Conservation (phyloP, 805 yeast genomes). For the Candida jianshihensis region DNA sequence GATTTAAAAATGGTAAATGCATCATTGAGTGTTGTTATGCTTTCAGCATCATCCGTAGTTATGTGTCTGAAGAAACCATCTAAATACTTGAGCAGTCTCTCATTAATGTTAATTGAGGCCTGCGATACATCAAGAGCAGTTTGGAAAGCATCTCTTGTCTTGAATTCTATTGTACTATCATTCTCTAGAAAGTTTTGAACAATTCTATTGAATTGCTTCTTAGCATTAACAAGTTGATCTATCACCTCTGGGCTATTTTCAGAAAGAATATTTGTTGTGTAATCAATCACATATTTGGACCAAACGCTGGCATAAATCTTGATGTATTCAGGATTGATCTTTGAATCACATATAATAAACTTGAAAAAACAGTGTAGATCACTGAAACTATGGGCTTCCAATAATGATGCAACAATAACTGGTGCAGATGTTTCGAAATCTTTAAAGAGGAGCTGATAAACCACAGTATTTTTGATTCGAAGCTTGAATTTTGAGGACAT, state of each 20-base stretch:
- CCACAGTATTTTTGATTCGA: slow-evolving; percentile 1
- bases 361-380: slow-evolving; percentile 7
- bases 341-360: neutral
- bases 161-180: slow-evolving; percentile 12
- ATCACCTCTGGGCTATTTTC: slow-evolving; percentile 7
- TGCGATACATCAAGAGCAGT: slow-evolving; percentile 5
- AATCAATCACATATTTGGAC: slow-evolving; percentile 9
- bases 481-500: neutral
- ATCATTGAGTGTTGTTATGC: slow-evolving; percentile 6
- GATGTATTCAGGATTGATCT: neutral
- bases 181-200: slow-evolving; percentile 5
- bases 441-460: slow-evolving; percentile 5
- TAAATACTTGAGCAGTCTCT: slow-evolving; percentile 10
- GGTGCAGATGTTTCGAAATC: slow-evolving; percentile 4
- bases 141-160: slow-evolving; percentile 16
- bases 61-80: slow-evolving; percentile 14
- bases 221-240: slow-evolving; percentile 10
- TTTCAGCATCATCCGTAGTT: slow-evolving; percentile 1
- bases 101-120: slow-evolving; percentile 4
- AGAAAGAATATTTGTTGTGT: slow-evolving; percentile 5
- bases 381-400: slow-evolving; percentile 5
- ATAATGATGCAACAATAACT: slow-evolving; percentile 7
- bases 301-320: slow-evolving; percentile 5
- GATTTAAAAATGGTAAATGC: slow-evolving; percentile 15
- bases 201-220: slow-evolving; percentile 9